Evolutionary conservation across 441 rosid genomes (phyloP), one percentile per base, ranked within the genome.

Genomic region (Aleurites moluccanus): DNA sequence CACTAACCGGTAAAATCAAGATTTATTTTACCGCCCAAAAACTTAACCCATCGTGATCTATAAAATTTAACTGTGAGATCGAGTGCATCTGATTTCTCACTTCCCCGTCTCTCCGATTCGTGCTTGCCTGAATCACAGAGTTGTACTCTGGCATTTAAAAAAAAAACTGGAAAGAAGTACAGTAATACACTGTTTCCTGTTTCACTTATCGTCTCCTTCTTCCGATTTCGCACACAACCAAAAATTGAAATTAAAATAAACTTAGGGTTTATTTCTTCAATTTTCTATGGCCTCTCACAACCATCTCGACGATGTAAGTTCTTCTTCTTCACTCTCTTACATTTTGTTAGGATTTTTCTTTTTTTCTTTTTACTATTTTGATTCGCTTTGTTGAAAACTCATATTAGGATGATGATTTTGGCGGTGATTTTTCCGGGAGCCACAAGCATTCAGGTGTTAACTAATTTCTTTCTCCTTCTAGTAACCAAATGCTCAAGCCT

Each of bases 331-430:
- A 44, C 16, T 70, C 64, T 60, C 30, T 10, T 45, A 40, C 53
- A 1, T 25, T 4, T 23, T 2, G 33, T 25, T 63, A 30, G 68
- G 71, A 9, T 38, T 38, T 38, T 38, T 38, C 40, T 35, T n/a
- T n/a, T 4, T n/a, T 18, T 63, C 69, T 60, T 71, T 56, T 61
- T 33, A 74, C 69, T 69, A 63, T 68, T 79, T 63, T 52, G 15
- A 10, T 44, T 61, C 42, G 20, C 49, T 75, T 42, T 53, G 18
- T 10, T 28, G 30, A 35, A 44, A 20, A 42, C 70, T 14, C 57
- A 15, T 63, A 49, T 47, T 72, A 93, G 86, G 98, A 93, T 73
- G 99, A 95, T 80, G 97, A 90, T 81, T 95, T 95, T 69, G 99
- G 95, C 5, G 92, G 94, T 18, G 97, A 90, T 76, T 88, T 85